Evolutionary conservation across 192 early-diverging fungal genomes (phyloP), one percentile per base, ranked within the genome.

Genomic region (Gaertneriomyces semiglobifer): DNA sequence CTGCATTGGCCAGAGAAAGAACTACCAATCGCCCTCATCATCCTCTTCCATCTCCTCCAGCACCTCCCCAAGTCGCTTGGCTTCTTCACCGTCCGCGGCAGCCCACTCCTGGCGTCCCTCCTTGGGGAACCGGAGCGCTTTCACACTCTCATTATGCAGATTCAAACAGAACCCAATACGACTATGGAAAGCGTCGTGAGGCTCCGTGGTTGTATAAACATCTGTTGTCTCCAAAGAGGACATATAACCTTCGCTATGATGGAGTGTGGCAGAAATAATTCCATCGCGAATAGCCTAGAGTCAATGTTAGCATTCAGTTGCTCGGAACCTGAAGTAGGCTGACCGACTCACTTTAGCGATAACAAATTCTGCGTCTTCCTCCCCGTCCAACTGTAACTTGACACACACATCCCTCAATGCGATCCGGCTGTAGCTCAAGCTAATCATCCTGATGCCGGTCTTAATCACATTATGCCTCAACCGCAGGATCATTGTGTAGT

Each of bases 401-500:
- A 96, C 75, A 77, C 97, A 98, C 52, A 98, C 94, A 72, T 99
- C 97, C 10, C 90, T 80, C 57, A 99, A 79, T 42, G 93, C 92
- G 55, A 99, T 98, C 39, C 91, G 87, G n/a, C 94, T 94, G 74
- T 99, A 99, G 0, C 93, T 91, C 58, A 95, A 63, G 74, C 88
- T 90, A 72, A 99, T 96, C 90, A 92, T 95, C 56, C 97, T 89
- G 54, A 99, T 91, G 41, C 95, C 97, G 9, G 97, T 91, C 82
- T 97, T 98, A 84, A 99, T 99, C 48, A 99, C 97, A 78, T 98
- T 98, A 78, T 99, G 97, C 40, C 95, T 94, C 53, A 99, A 84
- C 78, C 96, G 89, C 52, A 95, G 72, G 68, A 99, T 93, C 60
- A 99, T 75, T 0, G 92, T 92, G 67, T 88, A 89, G 41, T 89